Evolutionary conservation across 257 asterid species (phyloP).

Genomic region (Paraleonurus japonicus): DNA sequence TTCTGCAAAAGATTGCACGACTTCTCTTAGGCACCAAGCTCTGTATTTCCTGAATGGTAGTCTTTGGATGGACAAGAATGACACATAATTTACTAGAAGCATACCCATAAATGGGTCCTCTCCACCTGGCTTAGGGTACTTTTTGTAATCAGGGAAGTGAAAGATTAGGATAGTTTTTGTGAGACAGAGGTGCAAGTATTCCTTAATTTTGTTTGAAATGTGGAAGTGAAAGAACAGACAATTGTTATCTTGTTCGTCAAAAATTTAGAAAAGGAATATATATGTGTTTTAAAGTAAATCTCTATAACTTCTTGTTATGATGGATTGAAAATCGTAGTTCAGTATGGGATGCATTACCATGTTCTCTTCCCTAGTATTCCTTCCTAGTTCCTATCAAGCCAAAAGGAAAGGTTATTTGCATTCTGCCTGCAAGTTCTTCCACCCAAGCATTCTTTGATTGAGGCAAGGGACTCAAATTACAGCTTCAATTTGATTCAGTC

Average conservation of each 20-base stretch:
- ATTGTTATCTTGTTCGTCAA: too few relatives aligned
- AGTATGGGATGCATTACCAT: not conserved
- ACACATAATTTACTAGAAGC: not conserved
- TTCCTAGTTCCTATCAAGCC: not conserved
- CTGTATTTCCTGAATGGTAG: not conserved
- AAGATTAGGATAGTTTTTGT: not conserved
- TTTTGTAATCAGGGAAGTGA: not conserved
- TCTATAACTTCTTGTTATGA: not conserved
- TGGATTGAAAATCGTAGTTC: not conserved
- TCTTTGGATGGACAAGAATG: not conserved
- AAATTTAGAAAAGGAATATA: too few relatives aligned
- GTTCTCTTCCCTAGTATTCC: not conserved
- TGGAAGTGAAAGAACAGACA: too few relatives aligned
- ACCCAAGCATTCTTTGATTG: not conserved
- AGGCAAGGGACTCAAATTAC: not conserved
- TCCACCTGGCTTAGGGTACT: not conserved
- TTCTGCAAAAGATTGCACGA: not conserved
- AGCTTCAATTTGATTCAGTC: not conserved
- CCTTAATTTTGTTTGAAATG: too few relatives aligned
- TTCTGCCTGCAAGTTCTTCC: not conserved
- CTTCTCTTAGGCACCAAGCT: not conserved
- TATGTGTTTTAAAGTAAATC: not conserved
- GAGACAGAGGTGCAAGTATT: too few relatives aligned
- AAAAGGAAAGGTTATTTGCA: not conserved
- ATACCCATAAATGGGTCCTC: too few relatives aligned